A percentile compares a stretch with the other conserved stretches of the same genome.
Evolutionary conservation across 495 filamentous ascomycete genomes (phyloP).

Genomic region (Penicillium roqueforti): DNA sequence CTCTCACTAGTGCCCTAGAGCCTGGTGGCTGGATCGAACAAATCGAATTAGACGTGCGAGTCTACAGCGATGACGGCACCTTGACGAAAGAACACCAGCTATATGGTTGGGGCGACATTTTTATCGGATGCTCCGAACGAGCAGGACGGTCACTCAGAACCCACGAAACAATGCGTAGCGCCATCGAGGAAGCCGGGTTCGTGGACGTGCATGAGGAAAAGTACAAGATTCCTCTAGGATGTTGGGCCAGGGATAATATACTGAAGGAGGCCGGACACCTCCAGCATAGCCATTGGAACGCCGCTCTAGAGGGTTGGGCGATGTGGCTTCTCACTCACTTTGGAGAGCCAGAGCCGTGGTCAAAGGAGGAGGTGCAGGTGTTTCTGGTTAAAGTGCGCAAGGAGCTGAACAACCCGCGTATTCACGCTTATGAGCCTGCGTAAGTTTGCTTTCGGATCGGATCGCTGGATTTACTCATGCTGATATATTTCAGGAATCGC

Average conservation of each 20-base stretch:
- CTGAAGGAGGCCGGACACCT: constrained; percentile 61
- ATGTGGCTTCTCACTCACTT: constrained; percentile 12
- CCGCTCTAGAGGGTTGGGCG: constrained; percentile 8
- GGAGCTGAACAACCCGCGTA: constrained; percentile 2
- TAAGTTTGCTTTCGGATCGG: not conserved
- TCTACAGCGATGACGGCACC: constrained; percentile 41
- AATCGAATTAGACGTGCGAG: constrained; percentile 42
- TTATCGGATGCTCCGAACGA: constrained; percentile 18
- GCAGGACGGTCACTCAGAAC: constrained; percentile 10
- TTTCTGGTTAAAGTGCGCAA: not conserved
- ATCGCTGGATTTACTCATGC: not conserved
- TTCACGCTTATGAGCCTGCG: constrained; percentile 11
- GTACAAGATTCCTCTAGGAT: constrained; percentile 58
- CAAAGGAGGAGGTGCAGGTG: not conserved
- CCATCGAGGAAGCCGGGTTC: constrained; percentile 25
- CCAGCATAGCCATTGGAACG: constrained; percentile 52
- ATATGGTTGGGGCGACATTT: constrained; percentile 13
- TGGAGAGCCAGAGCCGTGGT: constrained; percentile 6
- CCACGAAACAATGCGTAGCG: constrained; percentile 17
- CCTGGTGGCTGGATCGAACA: constrained; percentile 54
- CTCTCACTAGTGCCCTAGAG: constrained; percentile 16
- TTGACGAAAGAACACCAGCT: constrained; percentile 26
- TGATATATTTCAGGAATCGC: constrained; percentile 5
- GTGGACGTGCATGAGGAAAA: constrained; percentile 32
- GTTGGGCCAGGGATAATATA: constrained; percentile 59